Conservation (phyloP, 768 basidiomycete genomes). For the Butyriboletus loyo region DNA sequence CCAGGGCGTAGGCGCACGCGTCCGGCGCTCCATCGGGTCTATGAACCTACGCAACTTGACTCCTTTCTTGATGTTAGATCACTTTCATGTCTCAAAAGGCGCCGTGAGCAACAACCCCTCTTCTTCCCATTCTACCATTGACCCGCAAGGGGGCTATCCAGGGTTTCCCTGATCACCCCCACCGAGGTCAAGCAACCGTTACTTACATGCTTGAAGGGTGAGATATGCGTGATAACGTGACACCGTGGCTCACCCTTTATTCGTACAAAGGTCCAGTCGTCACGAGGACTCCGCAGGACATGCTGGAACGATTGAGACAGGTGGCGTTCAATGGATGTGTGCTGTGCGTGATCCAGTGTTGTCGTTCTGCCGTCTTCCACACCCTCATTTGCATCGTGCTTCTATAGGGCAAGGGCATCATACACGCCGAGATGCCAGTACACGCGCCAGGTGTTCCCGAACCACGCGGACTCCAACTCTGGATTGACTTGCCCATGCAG, state of each 20-base stretch:
- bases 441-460: constrained; percentile 63
- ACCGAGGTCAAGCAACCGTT: constrained; percentile 84
- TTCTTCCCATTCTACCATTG: not conserved
- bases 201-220: constrained; percentile 89
- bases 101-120: constrained; percentile 45
- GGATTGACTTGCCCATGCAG: constrained; percentile 78
- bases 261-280: constrained; percentile 50
- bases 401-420: constrained; percentile 60
- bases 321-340: constrained; percentile 96
- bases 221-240: not conserved
- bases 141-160: constrained; percentile 20
- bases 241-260: not conserved
- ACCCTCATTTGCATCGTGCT: not conserved
- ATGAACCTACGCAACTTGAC: constrained; percentile 71
- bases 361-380: not conserved
- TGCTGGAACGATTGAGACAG: constrained; percentile 68
- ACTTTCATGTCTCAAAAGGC: constrained; percentile 69
- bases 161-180: constrained; percentile 94
- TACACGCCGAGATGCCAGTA: constrained; percentile 89
- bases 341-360: constrained; percentile 46
- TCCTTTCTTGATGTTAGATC: constrained; percentile 89
- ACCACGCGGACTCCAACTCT: constrained; percentile 83
- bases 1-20: constrained; percentile 77
- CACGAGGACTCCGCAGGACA: constrained; percentile 95
- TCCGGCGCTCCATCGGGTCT: constrained; percentile 84